phyloP scores from a whole-genome alignment of 148 eudicot genomes.

The Vaccinium macrocarpon region DNA sequence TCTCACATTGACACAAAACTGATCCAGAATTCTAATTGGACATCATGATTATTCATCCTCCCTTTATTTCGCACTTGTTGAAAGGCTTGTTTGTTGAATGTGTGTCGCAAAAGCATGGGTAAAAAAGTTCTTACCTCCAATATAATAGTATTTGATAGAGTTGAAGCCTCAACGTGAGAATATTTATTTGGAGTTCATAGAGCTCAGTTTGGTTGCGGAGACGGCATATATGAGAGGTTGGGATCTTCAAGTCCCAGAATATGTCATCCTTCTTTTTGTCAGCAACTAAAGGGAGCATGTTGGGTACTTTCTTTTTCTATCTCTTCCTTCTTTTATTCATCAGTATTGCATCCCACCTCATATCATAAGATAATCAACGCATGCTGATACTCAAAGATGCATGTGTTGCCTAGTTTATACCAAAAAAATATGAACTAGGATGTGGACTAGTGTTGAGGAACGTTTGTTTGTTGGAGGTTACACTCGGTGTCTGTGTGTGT shows the following conservation, averaged over 20 bases:
- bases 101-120: neutral
- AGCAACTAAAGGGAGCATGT: neutral
- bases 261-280: neutral
- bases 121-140: neutral
- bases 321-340: neutral
- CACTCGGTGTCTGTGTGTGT: neutral
- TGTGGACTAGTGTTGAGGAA: neutral
- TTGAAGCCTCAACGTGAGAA: neutral
- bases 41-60: neutral
- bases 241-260: slow-evolving; percentile 1
- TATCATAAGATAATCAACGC: neutral
- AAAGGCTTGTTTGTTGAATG: neutral
- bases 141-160: neutral
- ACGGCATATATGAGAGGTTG: neutral
- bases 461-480: neutral
- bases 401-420: neutral
- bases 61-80: neutral
- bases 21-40: neutral
- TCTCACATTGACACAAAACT: neutral
- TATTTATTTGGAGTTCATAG: slow-evolving; percentile 3
- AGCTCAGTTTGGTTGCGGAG: neutral
- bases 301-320: neutral
- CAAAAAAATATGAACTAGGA: neutral
- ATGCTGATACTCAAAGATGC: neutral
- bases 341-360: neutral